Percentiles rank a stretch among this genome's conserved stretches.
Evolutionary conservation across 331 rosid species (phyloP).

Genomic region (Acacia pycnantha): DNA sequence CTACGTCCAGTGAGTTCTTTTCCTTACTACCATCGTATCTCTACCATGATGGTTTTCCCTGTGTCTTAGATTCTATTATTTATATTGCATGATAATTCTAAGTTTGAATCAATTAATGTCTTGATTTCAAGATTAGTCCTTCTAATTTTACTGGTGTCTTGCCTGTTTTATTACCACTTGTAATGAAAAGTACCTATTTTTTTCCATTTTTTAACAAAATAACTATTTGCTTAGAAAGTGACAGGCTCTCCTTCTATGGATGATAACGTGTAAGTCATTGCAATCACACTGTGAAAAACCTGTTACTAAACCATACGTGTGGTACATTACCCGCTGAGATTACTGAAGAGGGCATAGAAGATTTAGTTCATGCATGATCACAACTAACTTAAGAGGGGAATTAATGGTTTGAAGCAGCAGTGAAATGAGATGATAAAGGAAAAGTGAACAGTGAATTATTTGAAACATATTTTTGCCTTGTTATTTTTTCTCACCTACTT

Average conservation of each 20-base stretch:
- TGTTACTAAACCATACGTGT: neutral
- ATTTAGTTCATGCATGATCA: slow-evolving; percentile 14
- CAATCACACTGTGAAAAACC: neutral
- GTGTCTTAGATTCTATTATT: slow-evolving; percentile 1
- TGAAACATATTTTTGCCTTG: neutral
- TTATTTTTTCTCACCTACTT: slow-evolving; percentile 10
- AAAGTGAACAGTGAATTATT: slow-evolving; percentile 1
- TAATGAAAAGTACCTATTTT: neutral
- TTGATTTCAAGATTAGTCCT: slow-evolving; percentile 12
- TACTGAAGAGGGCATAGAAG: neutral
- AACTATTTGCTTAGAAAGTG: neutral
- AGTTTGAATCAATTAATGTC: slow-evolving; percentile 8
- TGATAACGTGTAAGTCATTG: neutral
- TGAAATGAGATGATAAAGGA: slow-evolving; percentile 15
- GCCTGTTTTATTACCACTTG: neutral
- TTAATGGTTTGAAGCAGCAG: slow-evolving; percentile 16
- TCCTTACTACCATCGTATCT: neutral
- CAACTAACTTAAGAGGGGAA: neutral
- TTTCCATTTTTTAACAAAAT: neutral
- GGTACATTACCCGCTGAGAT: neutral
- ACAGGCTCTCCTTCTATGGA: neutral
- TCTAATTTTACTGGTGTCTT: slow-evolving; percentile 4
- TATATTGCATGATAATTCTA: slow-evolving; percentile 9
- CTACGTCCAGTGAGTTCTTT: slow-evolving; percentile 78
- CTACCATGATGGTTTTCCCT: slow-evolving; percentile 19